Base-by-base conservation (phyloP, 148 eudicot genomes). In the Talinum fruticosum region DNA sequence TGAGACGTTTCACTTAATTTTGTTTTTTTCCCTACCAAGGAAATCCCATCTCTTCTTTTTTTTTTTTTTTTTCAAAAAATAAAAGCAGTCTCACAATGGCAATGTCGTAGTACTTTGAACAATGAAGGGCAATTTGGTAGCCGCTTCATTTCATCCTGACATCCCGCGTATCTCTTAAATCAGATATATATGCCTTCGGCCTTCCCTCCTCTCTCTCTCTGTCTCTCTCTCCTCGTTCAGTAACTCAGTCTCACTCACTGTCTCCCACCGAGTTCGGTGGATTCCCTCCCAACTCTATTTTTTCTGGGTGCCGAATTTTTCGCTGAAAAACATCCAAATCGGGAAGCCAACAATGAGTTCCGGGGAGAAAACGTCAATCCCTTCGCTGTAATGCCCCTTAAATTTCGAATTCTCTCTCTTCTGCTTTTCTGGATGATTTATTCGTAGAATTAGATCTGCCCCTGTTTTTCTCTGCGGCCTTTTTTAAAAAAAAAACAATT, bases 291-390 rank as follows among this genome's bases (percentile, higher is more conserved):
- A 6, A 5, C 34, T 61, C 67, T 26, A 76, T 24, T 44, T 74
- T 67, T 49, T 54, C 10, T 54, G 59, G 57, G 28, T 41, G 19
- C 82, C 64, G 59, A 76, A 68, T 26, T 80, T 15, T 23, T 75
- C 73, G 78, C 74, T 69, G 3, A 24, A 26, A 74, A 76, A 26
- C 75, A 62, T 21, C 24, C 5, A 14, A 62, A 49, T 75, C 49
- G 47, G 21, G 28, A 70, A 80, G 8, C 10, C 33, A 2, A 14
- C 73, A 61, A 91, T 91, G 96, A 71, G 73, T 82, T 88, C 83
- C 79, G 87, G 21, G 92, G 90, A 62, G 97, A 88, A 51, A 84
- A 87, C 83, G 94, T 93, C 87, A 93, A 93, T 85, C 98, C 98
- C 2, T 93, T 93, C 75, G 82, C 96, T 82, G 96, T 93, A 93